Evolutionary conservation across 2,329 filamentous ascomycete genomes (phyloP).

Genomic region (Nothopassalora personata): DNA sequence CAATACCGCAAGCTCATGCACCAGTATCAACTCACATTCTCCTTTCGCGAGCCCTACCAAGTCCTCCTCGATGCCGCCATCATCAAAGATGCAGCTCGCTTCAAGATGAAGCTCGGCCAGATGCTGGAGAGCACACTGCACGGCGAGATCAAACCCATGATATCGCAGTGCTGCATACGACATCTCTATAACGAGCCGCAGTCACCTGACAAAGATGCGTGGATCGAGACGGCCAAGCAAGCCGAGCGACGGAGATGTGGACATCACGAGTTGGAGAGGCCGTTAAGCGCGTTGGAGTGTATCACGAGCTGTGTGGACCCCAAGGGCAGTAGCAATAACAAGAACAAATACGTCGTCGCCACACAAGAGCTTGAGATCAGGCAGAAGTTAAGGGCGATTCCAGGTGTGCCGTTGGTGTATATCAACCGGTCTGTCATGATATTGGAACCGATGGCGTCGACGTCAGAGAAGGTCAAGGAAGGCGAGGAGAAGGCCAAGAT

Average conservation of each 20-base stretch:
- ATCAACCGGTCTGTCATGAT: conserved; percentile 75
- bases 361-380: conserved; percentile 64
- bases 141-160: conserved; percentile 79
- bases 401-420: conserved; percentile 71
- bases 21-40: conserved; percentile 79
- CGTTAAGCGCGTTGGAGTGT: conserved; percentile 65
- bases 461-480: conserved; percentile 58
- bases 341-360: conserved; percentile 73
- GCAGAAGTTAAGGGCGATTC: conserved; percentile 58
- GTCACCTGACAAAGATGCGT: conserved; percentile 41
- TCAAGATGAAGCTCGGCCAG: conserved; percentile 82
- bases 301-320: conserved; percentile 71
- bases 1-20: conserved; percentile 90
- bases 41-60: conserved; percentile 92
- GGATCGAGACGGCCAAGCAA: conserved; percentile 69
- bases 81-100: conserved; percentile 71
- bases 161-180: conserved; percentile 75
- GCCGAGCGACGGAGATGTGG: conserved; percentile 73
- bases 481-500: conserved; percentile 71
- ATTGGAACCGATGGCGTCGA: conserved; percentile 68
- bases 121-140: conserved; percentile 78
- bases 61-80: conserved; percentile 84
- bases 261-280: conserved; percentile 68
- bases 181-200: conserved; percentile 58
- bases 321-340: conserved; percentile 65